A percentile compares a stretch with the other conserved stretches of the same genome.
Evolutionary conservation across 164 flowering plant genomes (phyloP).

Genomic region (Litsea cubeba): DNA sequence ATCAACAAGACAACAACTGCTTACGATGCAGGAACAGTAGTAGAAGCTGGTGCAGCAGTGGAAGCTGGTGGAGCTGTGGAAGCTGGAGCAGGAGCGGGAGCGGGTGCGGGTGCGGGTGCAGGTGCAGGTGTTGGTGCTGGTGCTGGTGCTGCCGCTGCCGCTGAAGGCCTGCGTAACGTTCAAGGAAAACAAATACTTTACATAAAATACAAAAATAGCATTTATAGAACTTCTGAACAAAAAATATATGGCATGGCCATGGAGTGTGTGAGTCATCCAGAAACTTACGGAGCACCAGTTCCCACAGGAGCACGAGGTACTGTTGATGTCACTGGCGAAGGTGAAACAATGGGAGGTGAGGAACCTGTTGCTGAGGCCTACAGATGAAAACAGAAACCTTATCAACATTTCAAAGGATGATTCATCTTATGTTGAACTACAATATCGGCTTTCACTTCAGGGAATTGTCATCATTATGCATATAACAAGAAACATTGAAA

Average conservation of each 20-base stretch:
- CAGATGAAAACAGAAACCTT: neutral
- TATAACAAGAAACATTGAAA: too few species aligned
- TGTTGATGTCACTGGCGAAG: neutral
- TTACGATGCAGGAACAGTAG: conserved; percentile 4
- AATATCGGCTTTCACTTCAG: too few species aligned
- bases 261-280: neutral
- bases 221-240: neutral
- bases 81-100: neutral
- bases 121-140: neutral
- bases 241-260: neutral
- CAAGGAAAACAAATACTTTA: neutral
- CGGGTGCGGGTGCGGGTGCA: neutral
- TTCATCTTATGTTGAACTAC: neutral
- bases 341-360: neutral
- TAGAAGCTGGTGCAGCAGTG: neutral
- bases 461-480: too few species aligned
- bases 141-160: neutral
- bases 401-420: neutral
- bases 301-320: neutral
- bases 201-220: neutral
- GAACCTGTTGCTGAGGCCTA: neutral
- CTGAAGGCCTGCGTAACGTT: neutral
- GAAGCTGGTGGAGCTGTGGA: neutral
- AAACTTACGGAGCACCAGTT: neutral
- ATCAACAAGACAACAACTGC: neutral